Conservation (phyloP, 2,329 filamentous ascomycete species). For the Fusarium buxicola region DNA sequence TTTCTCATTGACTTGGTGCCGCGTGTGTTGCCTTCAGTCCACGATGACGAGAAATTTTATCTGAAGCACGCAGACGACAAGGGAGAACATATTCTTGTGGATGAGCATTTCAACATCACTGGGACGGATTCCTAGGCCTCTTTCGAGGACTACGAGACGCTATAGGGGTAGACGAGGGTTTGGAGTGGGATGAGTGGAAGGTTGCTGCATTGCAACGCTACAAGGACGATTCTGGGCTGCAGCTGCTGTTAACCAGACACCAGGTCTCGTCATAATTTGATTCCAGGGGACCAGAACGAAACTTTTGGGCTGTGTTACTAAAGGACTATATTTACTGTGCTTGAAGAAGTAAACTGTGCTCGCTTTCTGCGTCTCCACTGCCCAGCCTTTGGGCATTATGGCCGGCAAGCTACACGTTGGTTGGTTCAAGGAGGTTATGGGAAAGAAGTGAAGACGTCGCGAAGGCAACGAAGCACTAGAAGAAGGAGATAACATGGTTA, state of each 20-base stretch:
- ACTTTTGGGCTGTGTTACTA: no score
- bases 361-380: no score
- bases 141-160: constrained; percentile 54
- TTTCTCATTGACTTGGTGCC: constrained; percentile 55
- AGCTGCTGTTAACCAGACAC: constrained; percentile 28
- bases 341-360: no score
- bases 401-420: no score
- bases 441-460: no score
- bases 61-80: constrained; percentile 59
- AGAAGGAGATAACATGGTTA: no score
- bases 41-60: constrained; percentile 52
- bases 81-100: constrained; percentile 60
- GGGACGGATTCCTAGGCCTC: constrained; percentile 56
- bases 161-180: constrained; percentile 47
- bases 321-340: no score
- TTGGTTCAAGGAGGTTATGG: no score
- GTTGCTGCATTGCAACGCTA: constrained; percentile 51
- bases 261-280: not conserved
- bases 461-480: no score
- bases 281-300: no score
- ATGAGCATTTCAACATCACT: constrained; percentile 59
- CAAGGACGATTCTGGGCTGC: constrained; percentile 40
- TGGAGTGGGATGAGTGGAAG: constrained; percentile 56
- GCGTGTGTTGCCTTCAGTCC: constrained; percentile 33
- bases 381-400: no score